phyloP scores from a whole-genome alignment of 139 green algal genomes.

The Monoraphidium neglectum region DNA sequence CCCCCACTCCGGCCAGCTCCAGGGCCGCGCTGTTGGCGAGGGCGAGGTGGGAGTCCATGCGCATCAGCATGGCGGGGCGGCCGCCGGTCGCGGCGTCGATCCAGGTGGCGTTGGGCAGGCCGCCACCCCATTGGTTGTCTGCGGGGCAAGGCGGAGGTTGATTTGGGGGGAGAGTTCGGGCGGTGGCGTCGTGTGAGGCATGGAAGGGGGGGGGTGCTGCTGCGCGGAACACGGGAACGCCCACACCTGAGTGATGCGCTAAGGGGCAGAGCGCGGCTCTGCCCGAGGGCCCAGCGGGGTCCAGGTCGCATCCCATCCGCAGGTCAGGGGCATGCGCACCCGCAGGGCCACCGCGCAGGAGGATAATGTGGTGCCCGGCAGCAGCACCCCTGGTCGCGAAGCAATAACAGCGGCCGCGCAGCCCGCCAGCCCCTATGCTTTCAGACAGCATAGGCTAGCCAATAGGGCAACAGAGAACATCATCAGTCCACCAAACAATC shows the following conservation, averaged over 20 bases:
- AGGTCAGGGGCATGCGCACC: not conserved
- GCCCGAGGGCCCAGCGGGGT: too few relatives aligned
- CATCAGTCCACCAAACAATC: too few relatives aligned
- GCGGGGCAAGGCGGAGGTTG: too few relatives aligned
- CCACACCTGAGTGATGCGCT: too few relatives aligned
- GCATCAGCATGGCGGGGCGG: conserved; percentile 43
- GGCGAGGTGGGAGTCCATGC: conserved; percentile 68
- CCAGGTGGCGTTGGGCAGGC: conserved; percentile 42
- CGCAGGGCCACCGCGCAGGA: not conserved
- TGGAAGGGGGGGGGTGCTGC: too few relatives aligned
- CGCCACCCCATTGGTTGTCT: conserved; percentile 28
- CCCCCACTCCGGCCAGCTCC: conserved; percentile 38
- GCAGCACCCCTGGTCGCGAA: not conserved
- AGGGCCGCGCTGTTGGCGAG: conserved; percentile 60
- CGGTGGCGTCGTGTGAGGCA: too few relatives aligned
- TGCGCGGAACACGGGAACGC: too few relatives aligned
- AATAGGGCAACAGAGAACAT: too few relatives aligned
- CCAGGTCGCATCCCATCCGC: too few relatives aligned
- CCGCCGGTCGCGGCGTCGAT: conserved; percentile 35
- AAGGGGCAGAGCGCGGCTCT: too few relatives aligned
- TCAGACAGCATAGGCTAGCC: too few relatives aligned
- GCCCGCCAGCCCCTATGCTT: conserved; percentile 51
- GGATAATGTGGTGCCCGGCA: not conserved
- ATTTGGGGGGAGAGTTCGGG: too few relatives aligned
- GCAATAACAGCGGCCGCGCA: conserved; percentile 18